A percentile compares a stretch with the other conserved stretches of the same genome.
Evolutionary conservation across 495 filamentous ascomycete species (phyloP).

Genomic region (Aspergillus bertholletiae): DNA sequence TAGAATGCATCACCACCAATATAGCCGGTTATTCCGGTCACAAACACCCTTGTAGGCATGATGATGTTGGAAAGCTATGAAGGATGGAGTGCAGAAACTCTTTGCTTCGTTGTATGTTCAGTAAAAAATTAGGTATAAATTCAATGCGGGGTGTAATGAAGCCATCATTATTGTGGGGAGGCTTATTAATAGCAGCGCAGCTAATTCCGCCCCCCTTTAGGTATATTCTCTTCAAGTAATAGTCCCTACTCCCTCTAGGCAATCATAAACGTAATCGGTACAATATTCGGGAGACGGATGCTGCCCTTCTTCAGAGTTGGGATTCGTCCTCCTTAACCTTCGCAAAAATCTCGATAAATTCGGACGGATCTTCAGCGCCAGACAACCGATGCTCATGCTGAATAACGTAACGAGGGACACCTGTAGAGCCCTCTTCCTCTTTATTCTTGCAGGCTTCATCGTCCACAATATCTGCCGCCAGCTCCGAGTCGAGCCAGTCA

Average conservation of each 20-base stretch:
- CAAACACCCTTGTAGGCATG: not conserved
- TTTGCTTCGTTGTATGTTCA: not conserved
- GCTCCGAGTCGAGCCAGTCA: not conserved
- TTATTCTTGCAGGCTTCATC: conserved; percentile 51
- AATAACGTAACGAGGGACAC: conserved; percentile 59
- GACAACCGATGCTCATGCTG: conserved; percentile 40
- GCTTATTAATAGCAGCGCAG: too few species aligned
- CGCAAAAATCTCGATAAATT: conserved; percentile 35
- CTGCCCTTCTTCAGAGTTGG: too few species aligned
- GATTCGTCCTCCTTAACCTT: conserved; percentile 20
- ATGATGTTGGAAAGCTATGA: not conserved
- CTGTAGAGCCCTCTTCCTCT: conserved; percentile 36
- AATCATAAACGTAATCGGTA: too few species aligned
- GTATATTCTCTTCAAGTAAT: too few species aligned
- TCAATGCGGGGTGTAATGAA: not conserved
- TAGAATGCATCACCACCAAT: conserved; percentile 63
- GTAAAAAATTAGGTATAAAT: not conserved
- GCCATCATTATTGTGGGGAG: too few species aligned
- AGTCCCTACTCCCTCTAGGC: too few species aligned
- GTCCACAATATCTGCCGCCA: conserved; percentile 50
- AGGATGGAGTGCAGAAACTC: not conserved
- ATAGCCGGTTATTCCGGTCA: conserved; percentile 55
- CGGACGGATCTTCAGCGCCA: conserved; percentile 46
- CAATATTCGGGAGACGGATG: too few species aligned
- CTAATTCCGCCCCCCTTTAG: too few species aligned